Percentiles rank a stretch among this genome's conserved stretches.
Evolutionary conservation across 2,329 filamentous ascomycete species (phyloP).

Genomic region (Ceratocystis alfenasii): DNA sequence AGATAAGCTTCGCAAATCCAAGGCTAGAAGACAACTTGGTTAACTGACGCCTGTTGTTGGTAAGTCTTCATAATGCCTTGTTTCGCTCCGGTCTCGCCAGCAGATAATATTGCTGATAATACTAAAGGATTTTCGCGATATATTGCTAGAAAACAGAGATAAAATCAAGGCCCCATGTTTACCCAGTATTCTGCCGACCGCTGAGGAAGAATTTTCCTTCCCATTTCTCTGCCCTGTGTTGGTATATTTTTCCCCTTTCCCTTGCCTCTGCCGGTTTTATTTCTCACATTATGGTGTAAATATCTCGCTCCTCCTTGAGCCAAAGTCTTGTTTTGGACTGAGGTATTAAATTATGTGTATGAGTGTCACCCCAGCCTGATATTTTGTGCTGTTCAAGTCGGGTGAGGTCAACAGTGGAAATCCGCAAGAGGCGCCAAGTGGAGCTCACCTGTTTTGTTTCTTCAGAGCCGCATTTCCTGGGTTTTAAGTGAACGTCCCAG

Average conservation of each 20-base stretch:
- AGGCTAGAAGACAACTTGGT: background rate
- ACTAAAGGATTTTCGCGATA: background rate
- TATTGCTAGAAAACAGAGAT: background rate
- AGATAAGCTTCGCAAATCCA: no score
- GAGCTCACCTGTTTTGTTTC: background rate
- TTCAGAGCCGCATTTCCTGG: constrained; percentile 9
- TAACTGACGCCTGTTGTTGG: no score
- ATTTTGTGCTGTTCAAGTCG: background rate
- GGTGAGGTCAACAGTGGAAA: constrained; percentile 15
- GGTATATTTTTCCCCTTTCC: no score
- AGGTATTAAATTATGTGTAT: no score
- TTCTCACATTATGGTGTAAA: no score
- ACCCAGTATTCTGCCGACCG: no score
- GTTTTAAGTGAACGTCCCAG: background rate
- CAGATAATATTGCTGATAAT: background rate
- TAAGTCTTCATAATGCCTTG: background rate
- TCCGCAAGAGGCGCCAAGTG: constrained; percentile 10
- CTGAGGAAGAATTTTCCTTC: no score
- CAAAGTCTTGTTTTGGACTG: no score
- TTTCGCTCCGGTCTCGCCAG: background rate
- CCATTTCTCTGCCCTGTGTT: no score
- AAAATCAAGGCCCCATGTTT: background rate
- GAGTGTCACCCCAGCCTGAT: background rate
- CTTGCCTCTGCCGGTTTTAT: no score
- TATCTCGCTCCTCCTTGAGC: no score